phyloP scores from a whole-genome alignment of 2,329 filamentous ascomycete species.

The Helicocarpus griseus region DNA sequence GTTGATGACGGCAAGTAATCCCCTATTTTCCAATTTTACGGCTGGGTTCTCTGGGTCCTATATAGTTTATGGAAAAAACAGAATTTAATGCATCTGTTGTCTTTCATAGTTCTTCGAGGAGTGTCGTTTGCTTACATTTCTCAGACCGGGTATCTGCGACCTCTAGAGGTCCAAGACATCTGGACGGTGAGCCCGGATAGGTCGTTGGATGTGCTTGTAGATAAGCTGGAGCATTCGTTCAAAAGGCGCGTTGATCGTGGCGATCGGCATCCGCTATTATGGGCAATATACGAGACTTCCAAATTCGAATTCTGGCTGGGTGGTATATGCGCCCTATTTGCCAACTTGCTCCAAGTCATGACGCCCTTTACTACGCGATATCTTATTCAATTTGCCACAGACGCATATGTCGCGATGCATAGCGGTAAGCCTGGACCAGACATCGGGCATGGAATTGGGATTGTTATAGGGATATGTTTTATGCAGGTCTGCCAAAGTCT shows the following conservation, averaged over 20 bases:
- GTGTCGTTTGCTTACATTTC: conserved; percentile 12
- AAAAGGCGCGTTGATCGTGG: conserved; percentile 56
- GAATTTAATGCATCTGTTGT: neutral
- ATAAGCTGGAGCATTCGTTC: conserved; percentile 59
- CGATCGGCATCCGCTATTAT: conserved; percentile 62
- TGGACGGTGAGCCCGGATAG: conserved; percentile 80
- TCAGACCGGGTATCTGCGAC: conserved; percentile 73
- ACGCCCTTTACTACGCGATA: conserved; percentile 78
- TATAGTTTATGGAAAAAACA: neutral
- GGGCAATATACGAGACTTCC: conserved; percentile 80
- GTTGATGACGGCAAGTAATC: conserved; percentile 60
- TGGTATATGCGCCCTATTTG: conserved; percentile 63
- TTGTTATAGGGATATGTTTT: conserved; percentile 71
- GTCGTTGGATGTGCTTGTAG: conserved; percentile 58
- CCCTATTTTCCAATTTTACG: conserved; percentile 10
- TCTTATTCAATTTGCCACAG: conserved; percentile 72
- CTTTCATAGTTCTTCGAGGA: conserved; percentile 2
- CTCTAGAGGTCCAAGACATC: conserved; percentile 73
- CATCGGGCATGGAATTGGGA: conserved; percentile 66
- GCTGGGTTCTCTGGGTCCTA: neutral
- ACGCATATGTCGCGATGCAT: conserved; percentile 61
- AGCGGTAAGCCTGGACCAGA: conserved; percentile 47
- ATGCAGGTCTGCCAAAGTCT: conserved; percentile 82
- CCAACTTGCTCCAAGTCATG: conserved; percentile 66
- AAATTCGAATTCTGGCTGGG: conserved; percentile 76